Evolutionary conservation across 441 rosid species (phyloP), one percentile per base, ranked within the genome.

Genomic region (Bocquillonia castaneifolia): DNA sequence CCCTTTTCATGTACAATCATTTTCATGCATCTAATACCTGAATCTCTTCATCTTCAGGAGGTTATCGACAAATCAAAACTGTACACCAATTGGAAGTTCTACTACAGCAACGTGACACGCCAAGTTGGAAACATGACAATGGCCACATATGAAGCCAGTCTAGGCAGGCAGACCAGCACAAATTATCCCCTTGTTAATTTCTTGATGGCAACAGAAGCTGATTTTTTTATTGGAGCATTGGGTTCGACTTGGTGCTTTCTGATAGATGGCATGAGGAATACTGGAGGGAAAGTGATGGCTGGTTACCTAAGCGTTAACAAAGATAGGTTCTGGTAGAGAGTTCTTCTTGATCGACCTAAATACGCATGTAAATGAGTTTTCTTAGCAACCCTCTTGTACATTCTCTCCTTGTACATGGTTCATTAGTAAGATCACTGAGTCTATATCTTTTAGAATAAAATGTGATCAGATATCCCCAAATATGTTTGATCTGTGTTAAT

Each of bases 201-300:
- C 82, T 70, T 94, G 70, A 94, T 94, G 94, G 97, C 96, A 6
- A 70, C 88, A 0, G 97, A 94, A 6, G 85, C 99, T 0, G 96
- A 94, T 76, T 91, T 87, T 67, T 94, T 94, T 68, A 74, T 91
- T 0, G 99, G 99, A 15, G 99, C 99, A 40, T 75, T 94, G 71
- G 97, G 97, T 29, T 94, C 99, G 1, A 91, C 99, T 5, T 94
- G 99, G 99, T 89, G 96, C 75, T 94, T 80, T 77, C 93, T 94
- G 48, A 91, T 91, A 10, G 99, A 91, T 40, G 96, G 97, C 32
- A 94, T 94, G 94, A 86, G 99, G 77, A 91, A 88, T 31, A 94
- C 99, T 0, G 96, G 96, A 42, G 99, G 99, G 44, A 94, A 94
- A 74, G 96, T 90, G 31, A 85, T 91, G 96, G 85, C 96, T 0